Conservation (phyloP, 768 basidiomycete species). For the Xerocomus potaroensis region DNA sequence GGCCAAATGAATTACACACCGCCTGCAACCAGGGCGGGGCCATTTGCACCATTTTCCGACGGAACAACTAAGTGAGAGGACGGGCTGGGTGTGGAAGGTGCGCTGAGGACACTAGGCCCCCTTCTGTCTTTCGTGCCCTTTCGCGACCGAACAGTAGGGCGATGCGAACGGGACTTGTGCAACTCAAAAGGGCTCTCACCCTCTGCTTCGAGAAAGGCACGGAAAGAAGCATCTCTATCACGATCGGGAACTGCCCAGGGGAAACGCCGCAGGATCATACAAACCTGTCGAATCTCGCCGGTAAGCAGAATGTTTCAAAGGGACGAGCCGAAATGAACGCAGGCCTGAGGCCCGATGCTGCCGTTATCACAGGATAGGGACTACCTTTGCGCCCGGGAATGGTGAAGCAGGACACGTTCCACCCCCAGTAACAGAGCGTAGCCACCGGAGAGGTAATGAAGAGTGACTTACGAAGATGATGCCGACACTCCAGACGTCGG, state of each 20-base stretch:
- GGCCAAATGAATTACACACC: conserved; percentile 19
- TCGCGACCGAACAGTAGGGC: conserved; percentile 2
- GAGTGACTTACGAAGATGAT: conserved; percentile 85
- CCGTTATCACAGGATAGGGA: conserved; percentile 4
- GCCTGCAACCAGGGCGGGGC: conserved; percentile 10
- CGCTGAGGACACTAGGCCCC: neutral
- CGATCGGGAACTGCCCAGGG: conserved; percentile 98
- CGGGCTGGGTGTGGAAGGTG: neutral
- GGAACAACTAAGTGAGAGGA: conserved; percentile 5
- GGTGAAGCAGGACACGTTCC: conserved; percentile 1
- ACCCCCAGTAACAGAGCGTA: neutral
- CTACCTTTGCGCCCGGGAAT: too few species aligned
- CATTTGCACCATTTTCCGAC: conserved; percentile 4
- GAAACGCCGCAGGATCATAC: conserved; percentile 96
- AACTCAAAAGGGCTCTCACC: conserved; percentile 61
- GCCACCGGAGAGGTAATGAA: neutral
- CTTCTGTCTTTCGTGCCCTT: conserved; percentile 4
- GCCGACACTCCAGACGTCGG: conserved; percentile 97
- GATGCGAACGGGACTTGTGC: conserved; percentile 18
- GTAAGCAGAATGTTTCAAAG: conserved; percentile 12
- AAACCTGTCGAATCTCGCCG: conserved; percentile 33
- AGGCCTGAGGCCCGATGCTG: neutral
- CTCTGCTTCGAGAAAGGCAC: conserved; percentile 88
- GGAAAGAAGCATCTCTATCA: conserved; percentile 89
- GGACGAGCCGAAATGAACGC: conserved; percentile 2